Base-by-base conservation (phyloP, 2,329 filamentous ascomycete genomes). In the Apiospora malaysiana region DNA sequence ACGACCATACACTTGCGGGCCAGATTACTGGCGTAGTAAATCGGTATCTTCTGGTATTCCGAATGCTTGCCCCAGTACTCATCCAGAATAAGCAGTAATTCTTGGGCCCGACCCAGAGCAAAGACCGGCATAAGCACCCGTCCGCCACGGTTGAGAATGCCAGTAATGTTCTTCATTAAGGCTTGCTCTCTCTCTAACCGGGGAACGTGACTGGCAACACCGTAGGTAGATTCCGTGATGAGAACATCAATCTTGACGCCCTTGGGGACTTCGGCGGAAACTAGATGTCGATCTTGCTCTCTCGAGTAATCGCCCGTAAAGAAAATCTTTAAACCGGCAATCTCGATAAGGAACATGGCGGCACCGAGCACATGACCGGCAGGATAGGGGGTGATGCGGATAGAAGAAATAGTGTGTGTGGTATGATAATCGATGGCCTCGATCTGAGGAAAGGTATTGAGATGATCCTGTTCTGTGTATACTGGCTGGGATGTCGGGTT, bases 401-500 rank as follows among this genome's bases (percentile, higher is more conserved):
- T 97, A 47, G 94, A 97, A 45, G 95, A 96, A 74, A 98, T 95
- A 10, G 95, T 98, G 78, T 99, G 95, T 8, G 96, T 99, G 8
- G 96, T 98, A 81, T 98, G 93, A 83, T 98, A 99, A 81, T 98
- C 95, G 78, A 99, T 98, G 16, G 96, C 95, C 81, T 99, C 95
- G 77, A 99, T 99, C 81, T 93, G 89, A 14, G 94, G 93, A 72
- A 98, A 95, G 0, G 95, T 98, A 73, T 94, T 94, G 40, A 97
- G 87, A 81, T 98, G 95, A 79, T 99, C 96, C 76, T 95, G 92
- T 82, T 99, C 96, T 1, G 94, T 98, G 81, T 98, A 99, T 65
- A 98, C 90, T 79, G 94, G 86, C 86, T 96, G 88, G 77, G 93
- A 86, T 0, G 85, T 86, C 69, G 86, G 84, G 74, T 89, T 89